Evolutionary conservation across 2,329 filamentous ascomycete genomes (phyloP).

Genomic region (Grosmannia huntii): DNA sequence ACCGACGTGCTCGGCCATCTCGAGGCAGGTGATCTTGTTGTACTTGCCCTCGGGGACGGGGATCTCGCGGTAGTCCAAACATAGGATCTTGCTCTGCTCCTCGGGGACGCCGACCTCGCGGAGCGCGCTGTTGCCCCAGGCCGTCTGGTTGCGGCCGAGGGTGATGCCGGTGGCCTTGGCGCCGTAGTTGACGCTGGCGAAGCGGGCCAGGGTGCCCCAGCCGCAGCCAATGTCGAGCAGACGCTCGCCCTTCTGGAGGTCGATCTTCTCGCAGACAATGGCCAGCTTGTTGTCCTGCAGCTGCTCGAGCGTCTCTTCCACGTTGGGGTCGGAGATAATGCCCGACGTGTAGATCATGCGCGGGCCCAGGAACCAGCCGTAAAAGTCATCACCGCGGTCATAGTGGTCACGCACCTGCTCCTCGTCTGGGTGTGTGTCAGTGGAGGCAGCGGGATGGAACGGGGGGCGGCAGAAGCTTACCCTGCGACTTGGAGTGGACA

Average conservation of each 20-base stretch:
- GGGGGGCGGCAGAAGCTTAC: constrained; percentile 1
- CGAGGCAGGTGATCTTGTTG: constrained; percentile 92
- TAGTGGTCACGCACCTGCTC: constrained; percentile 97
- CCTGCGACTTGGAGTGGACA: constrained; percentile 13
- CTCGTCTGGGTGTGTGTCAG: constrained; percentile 50
- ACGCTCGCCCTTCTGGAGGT: constrained; percentile 63
- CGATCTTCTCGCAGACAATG: constrained; percentile 92
- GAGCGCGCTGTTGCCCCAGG: constrained; percentile 87
- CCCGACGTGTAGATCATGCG: constrained; percentile 99
- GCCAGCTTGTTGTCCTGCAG: constrained; percentile 96
- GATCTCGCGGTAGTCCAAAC: constrained; percentile 95
- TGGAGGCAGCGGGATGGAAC: background rate
- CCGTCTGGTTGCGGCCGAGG: constrained; percentile 89
- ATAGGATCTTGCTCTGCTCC: constrained; percentile 81
- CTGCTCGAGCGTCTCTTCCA: constrained; percentile 84
- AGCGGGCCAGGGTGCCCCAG: constrained; percentile 93
- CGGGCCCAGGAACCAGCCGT: constrained; percentile 94
- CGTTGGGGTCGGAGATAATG: constrained; percentile 75
- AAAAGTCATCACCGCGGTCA: constrained; percentile 96
- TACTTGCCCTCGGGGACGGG: constrained; percentile 66
- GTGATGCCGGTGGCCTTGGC: constrained; percentile 77
- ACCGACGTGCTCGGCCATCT: constrained; percentile 98
- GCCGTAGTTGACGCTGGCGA: constrained; percentile 84
- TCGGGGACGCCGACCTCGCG: constrained; percentile 71
- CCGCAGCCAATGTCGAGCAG: constrained; percentile 94